These are phyloP conservation scores for Periconia digitata DNA, from an alignment of 2,329 filamentous ascomycete species.

Conservation along the genomic window DNA sequence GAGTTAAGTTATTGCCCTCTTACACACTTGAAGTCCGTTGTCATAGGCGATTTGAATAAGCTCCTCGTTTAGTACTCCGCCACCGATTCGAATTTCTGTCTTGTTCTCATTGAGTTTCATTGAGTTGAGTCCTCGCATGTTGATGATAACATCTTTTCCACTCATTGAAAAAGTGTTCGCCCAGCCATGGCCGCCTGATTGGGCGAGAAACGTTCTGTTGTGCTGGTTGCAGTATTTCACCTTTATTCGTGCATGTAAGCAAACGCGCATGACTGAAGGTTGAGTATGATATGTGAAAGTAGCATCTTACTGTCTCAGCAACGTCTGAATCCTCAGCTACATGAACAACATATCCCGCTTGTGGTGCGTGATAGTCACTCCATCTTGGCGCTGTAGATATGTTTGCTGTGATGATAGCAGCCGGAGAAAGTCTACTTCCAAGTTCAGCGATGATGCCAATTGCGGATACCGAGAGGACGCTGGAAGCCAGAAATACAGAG, in stretches of 20 bases:
- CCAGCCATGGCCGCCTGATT: slow-evolving; percentile 40
- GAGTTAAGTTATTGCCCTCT: neutral
- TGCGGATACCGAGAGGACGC: no score
- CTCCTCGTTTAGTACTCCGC: slow-evolving; percentile 26
- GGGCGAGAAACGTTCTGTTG: slow-evolving; percentile 38
- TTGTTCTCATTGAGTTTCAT: slow-evolving; percentile 22
- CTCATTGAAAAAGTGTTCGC: slow-evolving; percentile 23
- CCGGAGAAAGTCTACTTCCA: no score
- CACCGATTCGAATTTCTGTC: slow-evolving; percentile 25
- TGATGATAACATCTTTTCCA: slow-evolving; percentile 32
- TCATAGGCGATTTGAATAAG: slow-evolving; percentile 26
- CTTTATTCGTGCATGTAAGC: slow-evolving; percentile 12
- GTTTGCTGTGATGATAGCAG: no score
- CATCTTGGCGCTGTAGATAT: no score
- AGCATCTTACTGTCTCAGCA: no score
- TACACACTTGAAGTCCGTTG: slow-evolving; percentile 26
- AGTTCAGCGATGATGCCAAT: no score
- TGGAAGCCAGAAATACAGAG: no score
- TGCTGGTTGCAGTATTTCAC: slow-evolving; percentile 23
- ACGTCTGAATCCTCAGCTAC: no score
- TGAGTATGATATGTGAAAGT: no score
- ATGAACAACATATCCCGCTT: no score
- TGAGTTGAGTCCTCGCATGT: slow-evolving; percentile 27
- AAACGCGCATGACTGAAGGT: no score
- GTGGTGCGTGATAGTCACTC: no score